phyloP scores from a whole-genome alignment of 257 asterid species.

The Penstemon barbatus region DNA sequence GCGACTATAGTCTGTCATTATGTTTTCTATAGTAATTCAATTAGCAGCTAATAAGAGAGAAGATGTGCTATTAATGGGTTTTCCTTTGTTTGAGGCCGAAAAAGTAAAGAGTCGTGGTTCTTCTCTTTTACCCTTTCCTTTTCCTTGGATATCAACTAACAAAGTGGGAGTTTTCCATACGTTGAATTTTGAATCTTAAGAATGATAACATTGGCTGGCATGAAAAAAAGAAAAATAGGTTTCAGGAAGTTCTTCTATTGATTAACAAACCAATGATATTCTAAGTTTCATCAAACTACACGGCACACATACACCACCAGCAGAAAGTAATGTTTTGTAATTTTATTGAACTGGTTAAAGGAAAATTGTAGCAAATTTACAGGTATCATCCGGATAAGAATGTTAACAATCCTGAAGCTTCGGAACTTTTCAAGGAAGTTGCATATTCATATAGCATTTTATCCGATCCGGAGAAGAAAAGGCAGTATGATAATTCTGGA shows the following conservation, averaged over 20 bases:
- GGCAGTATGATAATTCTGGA: conserved; percentile 90
- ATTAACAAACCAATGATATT: background rate
- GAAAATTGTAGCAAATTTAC: conserved; percentile 28
- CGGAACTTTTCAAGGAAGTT: conserved; percentile 97
- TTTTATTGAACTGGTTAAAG: conserved; percentile 22
- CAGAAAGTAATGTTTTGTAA: background rate
- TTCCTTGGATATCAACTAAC: background rate
- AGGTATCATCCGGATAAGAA: conserved; percentile 99
- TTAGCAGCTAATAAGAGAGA: conserved; percentile 16
- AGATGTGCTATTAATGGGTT: background rate
- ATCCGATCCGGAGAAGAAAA: conserved; percentile 93
- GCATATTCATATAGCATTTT: conserved; percentile 96
- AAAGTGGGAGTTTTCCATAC: background rate
- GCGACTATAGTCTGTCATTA: background rate
- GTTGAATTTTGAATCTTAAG: conserved; percentile 1
- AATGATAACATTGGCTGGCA: background rate
- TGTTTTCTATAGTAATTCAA: background rate
- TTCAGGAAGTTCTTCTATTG: conserved; percentile 12
- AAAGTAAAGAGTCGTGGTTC: background rate
- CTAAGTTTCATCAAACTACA: background rate
- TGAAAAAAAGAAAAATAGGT: background rate
- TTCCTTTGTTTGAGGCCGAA: background rate
- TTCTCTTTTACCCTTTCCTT: too few species aligned
- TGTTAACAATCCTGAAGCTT: conserved; percentile 97
- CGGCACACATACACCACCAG: background rate